Evolutionary conservation across 805 yeast genomes (phyloP).

Genomic region (Metschnikowia similis): DNA sequence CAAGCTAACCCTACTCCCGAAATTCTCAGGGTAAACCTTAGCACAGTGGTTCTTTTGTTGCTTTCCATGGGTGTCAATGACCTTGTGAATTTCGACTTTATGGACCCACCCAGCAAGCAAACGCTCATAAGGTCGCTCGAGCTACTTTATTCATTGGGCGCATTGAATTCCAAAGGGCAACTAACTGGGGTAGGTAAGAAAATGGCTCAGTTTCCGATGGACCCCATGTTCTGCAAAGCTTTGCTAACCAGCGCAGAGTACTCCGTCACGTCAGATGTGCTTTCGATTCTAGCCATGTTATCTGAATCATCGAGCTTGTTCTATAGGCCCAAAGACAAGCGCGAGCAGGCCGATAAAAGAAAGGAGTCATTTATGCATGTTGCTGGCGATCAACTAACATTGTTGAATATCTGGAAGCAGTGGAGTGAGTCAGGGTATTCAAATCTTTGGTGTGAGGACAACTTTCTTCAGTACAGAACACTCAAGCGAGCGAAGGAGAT

Average conservation of each 20-base stretch:
- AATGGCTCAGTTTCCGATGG: conserved; percentile 91
- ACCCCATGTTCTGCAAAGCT: conserved; percentile 82
- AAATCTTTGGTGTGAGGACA: conserved; percentile 79
- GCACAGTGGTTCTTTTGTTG: conserved; percentile 69
- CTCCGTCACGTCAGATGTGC: conserved; percentile 61
- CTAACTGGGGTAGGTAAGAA: conserved; percentile 72
- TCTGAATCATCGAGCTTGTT: conserved; percentile 73
- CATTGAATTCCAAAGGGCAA: conserved; percentile 73
- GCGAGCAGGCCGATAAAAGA: conserved; percentile 61
- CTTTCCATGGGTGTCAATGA: conserved; percentile 84
- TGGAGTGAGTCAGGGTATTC: conserved; percentile 71
- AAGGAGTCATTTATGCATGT: conserved; percentile 51
- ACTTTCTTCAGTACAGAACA: conserved; percentile 72
- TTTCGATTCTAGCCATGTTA: conserved; percentile 78
- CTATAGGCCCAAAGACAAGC: conserved; percentile 64
- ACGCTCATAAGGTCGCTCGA: conserved; percentile 74
- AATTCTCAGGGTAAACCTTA: conserved; percentile 77
- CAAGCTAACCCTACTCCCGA: conserved; percentile 84
- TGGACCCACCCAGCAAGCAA: conserved; percentile 82
- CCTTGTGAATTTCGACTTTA: conserved; percentile 75
- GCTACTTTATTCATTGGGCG: conserved; percentile 81
- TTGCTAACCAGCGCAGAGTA: conserved; percentile 58
- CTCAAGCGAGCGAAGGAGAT: conserved; percentile 66
- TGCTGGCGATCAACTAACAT: conserved; percentile 76
- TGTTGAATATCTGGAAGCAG: conserved; percentile 69